Evolutionary conservation across 371 early-diverging fungal genomes (phyloP), one percentile per base, ranked within the genome.

Genomic region (Blakeslea trispora): DNA sequence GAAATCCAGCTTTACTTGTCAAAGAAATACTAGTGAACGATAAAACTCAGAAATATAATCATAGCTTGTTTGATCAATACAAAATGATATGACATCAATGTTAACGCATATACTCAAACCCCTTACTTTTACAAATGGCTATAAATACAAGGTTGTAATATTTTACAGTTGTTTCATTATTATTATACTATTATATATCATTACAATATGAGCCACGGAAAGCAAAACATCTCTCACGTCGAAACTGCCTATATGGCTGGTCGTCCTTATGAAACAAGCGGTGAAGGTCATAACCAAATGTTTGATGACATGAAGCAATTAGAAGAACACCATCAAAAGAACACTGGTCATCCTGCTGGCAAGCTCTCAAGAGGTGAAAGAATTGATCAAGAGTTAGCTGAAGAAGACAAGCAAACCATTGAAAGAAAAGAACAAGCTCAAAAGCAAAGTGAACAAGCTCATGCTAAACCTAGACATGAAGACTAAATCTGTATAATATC

Each of bases 221-320:
- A 40, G 18, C 44, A 39, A 17, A 14, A 59, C n/a, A 46, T 59
- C 24, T 50, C 65, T 11, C 65, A 59, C 15, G 47, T 60, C 23
- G 65, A 64, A 64, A 53, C 65, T 28, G 65, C 65, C 22, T 56
- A 59, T 19, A 37, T 41, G 23, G 60, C 60, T 18, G 60, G 65
- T 43, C 55, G 60, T 45, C 44, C 56, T 10, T 59, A 64, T 23
- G 65, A 64, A 56, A 48, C 37, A 7, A 18, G 51, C 1, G 47
- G 15, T 1, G 52, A 52, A 52, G 55, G 56, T 17, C 65, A 64
- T 21, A 46, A 50, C 32, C 24, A 51, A 48, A 64, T 59, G 65
- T 64, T 45, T 44, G 55, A 64, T 40, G 44, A 14, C 21, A 39
- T 45, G 19, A 40, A 55, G 35, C 60, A 64, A 28, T 44, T 59